Evolutionary conservation across 495 filamentous ascomycete genomes (phyloP).

Genomic region (Tuber calosporum): DNA sequence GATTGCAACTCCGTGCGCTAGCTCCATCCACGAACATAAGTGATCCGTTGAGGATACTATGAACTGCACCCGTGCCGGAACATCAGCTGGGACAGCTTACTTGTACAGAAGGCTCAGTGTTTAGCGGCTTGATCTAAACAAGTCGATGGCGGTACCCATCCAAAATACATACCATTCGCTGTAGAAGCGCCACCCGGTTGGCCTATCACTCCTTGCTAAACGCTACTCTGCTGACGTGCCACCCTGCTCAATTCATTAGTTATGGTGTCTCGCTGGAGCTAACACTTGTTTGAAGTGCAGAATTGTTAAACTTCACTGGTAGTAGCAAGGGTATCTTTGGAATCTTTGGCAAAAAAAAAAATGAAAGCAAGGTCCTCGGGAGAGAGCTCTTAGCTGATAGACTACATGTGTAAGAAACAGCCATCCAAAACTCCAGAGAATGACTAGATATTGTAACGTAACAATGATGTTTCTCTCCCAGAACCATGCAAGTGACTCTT

Average conservation of each 20-base stretch:
- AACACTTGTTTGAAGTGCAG: background rate
- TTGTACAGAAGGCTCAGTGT: too few relatives aligned
- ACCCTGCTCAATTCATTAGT: background rate
- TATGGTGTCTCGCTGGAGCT: background rate
- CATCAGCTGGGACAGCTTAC: background rate
- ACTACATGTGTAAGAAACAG: background rate
- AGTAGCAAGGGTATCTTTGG: background rate
- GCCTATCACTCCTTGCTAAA: background rate
- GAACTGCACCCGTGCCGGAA: background rate
- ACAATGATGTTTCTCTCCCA: background rate
- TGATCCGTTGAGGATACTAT: background rate
- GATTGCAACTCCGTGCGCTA: background rate
- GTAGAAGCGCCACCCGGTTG: background rate
- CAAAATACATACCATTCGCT: background rate
- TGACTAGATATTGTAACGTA: background rate
- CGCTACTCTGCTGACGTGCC: background rate
- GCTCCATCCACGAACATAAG: background rate
- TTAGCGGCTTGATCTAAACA: background rate
- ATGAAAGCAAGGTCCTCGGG: background rate
- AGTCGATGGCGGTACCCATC: background rate
- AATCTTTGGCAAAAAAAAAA: background rate
- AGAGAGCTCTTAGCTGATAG: background rate
- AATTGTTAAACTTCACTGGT: background rate
- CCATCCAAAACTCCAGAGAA: background rate
- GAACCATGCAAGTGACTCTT: background rate